Percentiles rank a stretch among this genome's conserved stretches.
These are phyloP conservation scores for Larix kaempferi DNA, from an alignment of 75 land plant genomes.

Conservation along the genomic window DNA sequence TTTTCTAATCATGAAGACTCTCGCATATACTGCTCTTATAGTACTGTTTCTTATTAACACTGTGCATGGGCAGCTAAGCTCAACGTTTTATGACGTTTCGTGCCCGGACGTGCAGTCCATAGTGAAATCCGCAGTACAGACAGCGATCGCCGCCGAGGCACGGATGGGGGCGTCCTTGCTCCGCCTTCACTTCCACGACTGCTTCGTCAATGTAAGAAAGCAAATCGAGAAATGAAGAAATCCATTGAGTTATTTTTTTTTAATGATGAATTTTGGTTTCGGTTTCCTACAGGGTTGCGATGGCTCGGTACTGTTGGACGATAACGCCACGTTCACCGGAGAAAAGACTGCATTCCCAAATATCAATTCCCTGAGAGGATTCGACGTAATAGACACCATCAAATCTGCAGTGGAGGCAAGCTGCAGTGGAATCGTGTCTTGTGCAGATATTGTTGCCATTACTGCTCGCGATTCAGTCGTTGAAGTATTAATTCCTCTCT, in stretches of 20 bases:
- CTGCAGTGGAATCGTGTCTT: slow-evolving; percentile 40
- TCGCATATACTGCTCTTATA: no score
- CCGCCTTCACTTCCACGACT: slow-evolving; percentile 67
- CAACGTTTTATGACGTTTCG: slow-evolving; percentile 42
- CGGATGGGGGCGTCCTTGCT: slow-evolving; percentile 48
- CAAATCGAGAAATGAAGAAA: no score
- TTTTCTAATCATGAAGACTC: no score
- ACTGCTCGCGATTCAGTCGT: slow-evolving; percentile 30
- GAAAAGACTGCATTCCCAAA: slow-evolving; percentile 36
- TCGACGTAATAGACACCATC: slow-evolving; percentile 37
- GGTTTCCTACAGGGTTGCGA: slow-evolving; percentile 40
- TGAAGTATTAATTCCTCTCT: slow-evolving; percentile 7
- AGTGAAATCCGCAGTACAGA: slow-evolving; percentile 17
- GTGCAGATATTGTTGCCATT: slow-evolving; percentile 58
- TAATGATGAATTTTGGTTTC: not conserved
- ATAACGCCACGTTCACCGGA: slow-evolving; percentile 32
- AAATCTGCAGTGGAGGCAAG: slow-evolving; percentile 30
- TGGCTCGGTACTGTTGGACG: slow-evolving; percentile 44
- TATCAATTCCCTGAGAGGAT: slow-evolving; percentile 18
- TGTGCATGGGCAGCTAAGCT: slow-evolving; percentile 25
- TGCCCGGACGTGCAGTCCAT: slow-evolving; percentile 41
- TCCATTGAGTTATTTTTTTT: no score
- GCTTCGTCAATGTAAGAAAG: slow-evolving; percentile 45
- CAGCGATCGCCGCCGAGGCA: slow-evolving; percentile 11
- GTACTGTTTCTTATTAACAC: not conserved